These are phyloP conservation scores for Macaranga tanarius DNA, from an alignment of 441 rosid species.

Conservation along the genomic window DNA sequence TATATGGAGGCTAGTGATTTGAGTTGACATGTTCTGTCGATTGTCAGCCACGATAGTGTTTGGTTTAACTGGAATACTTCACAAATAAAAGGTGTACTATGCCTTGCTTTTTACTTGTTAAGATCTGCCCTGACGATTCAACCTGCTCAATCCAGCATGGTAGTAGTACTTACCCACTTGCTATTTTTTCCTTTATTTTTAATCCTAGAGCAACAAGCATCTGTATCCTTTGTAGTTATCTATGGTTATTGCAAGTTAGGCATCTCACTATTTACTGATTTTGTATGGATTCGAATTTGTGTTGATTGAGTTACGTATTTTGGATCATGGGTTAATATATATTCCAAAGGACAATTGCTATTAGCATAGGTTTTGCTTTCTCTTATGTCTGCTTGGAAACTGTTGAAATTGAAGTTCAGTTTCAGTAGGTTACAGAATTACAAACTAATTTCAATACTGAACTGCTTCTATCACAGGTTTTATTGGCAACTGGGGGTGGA, in stretches of 20 bases:
- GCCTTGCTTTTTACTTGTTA: no score
- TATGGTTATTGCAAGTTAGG: background rate
- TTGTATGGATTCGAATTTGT: background rate
- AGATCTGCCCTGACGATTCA: no score
- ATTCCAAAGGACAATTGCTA: background rate
- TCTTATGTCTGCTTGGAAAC: background rate
- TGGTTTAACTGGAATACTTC: no score
- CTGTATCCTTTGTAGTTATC: background rate
- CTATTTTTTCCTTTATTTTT: no score
- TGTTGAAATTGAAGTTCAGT: background rate
- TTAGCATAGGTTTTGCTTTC: background rate
- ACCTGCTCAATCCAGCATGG: no score
- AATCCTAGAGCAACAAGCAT: no score
- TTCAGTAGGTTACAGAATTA: constrained; percentile 3
- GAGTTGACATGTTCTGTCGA: background rate
- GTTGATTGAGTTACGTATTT: background rate
- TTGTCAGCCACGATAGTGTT: no score
- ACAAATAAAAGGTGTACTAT: no score
- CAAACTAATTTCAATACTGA: background rate
- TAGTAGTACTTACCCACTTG: no score
- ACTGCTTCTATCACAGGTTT: constrained; percentile 53
- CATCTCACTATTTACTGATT: background rate
- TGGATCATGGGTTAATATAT: background rate
- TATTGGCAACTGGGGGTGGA: constrained; percentile 96
- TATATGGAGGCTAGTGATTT: background rate